phyloP scores from a whole-genome alignment of 169 alveolate species.

The Plasmodium vinckei region DNA sequence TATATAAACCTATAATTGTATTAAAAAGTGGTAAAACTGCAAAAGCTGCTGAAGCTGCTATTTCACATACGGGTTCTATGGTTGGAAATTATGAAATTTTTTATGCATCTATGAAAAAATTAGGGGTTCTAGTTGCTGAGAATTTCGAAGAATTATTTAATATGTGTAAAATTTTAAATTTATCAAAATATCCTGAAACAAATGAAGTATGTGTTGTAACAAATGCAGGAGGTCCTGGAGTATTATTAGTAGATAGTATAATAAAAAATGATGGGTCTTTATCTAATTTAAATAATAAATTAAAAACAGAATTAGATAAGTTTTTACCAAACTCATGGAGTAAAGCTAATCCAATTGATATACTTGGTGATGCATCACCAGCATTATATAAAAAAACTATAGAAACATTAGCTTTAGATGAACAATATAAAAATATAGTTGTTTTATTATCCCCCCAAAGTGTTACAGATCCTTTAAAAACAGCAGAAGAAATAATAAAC shows the following conservation, averaged over 20 bases:
- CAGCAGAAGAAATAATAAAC: constrained; percentile 60
- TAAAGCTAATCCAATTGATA: constrained; percentile 87
- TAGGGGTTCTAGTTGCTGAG: constrained; percentile 84
- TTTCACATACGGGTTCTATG: constrained; percentile 88
- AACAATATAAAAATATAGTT: constrained; percentile 80
- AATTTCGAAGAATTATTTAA: constrained; percentile 84
- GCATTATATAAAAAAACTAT: constrained; percentile 81
- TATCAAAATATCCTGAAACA: constrained; percentile 80
- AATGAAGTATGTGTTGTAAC: constrained; percentile 83
- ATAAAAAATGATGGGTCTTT: constrained; percentile 78
- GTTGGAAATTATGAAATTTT: constrained; percentile 86
- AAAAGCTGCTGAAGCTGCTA: constrained; percentile 86
- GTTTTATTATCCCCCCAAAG: constrained; percentile 86
- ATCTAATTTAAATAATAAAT: constrained; percentile 74
- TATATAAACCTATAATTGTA: constrained; percentile 84
- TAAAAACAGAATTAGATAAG: constrained; percentile 76
- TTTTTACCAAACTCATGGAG: constrained; percentile 86
- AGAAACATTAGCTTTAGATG: constrained; percentile 79
- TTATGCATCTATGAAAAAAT: constrained; percentile 83
- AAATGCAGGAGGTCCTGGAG: constrained; percentile 91
- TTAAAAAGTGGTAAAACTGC: constrained; percentile 87
- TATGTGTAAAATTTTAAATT: constrained; percentile 76
- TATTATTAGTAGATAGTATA: constrained; percentile 83
- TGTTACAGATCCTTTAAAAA: constrained; percentile 62
- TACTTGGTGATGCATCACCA: constrained; percentile 89